Evolutionary conservation across 139 green algal species (phyloP), one percentile per base, ranked within the genome.

Genomic region (Diplosphaera chodatii): DNA sequence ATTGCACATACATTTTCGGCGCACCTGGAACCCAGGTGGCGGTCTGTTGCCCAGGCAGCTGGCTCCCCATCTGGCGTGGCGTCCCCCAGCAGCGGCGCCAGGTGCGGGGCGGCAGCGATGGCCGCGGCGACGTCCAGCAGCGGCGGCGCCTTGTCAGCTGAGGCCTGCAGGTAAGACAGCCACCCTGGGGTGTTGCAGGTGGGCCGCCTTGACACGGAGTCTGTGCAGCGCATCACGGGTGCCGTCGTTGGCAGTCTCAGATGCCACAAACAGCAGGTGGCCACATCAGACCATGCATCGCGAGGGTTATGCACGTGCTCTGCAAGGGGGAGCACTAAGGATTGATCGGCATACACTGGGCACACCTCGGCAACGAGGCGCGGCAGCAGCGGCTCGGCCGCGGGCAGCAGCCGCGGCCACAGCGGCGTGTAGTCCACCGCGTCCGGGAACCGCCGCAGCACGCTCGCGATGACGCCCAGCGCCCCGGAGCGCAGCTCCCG

Each of bases 21-120:
- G n/a, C 59, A 67, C 70, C 59, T 40, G 27, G 70, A 69, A 2
- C 37, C 59, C 32, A 67, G 70, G n/a, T n/a, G n/a, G 63, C 28
- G 32, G 34, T 59, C 62, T 4, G 32, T n/a, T n/a, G 70, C 70
- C 59, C 59, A 68, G 8, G n/a, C 13, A 4, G 23, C 70, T 1
- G 62, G 33, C 34, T 15, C 13, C 3, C 3, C 4, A 6, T 25
- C 63, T 23, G 70, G 13, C 1, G 62, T 13, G 5, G 40, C 69
- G 64, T 91, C 73, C 3, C 74, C 88, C 75, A 96, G 80, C 40
- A 93, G 73, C 0, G 69, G 72, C 32, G 78, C 78, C n/a, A 94
- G 77, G 1, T 71, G 32, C 1, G 82, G 83, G 4, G 75, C 74
- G 15, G 83, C 70, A 6, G 88, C 80, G 31, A 96, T 71, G 0